These are phyloP conservation scores for Dactylonectria macrodidyma DNA, from an alignment of 2,329 filamentous ascomycete species.

Conservation along the genomic window DNA sequence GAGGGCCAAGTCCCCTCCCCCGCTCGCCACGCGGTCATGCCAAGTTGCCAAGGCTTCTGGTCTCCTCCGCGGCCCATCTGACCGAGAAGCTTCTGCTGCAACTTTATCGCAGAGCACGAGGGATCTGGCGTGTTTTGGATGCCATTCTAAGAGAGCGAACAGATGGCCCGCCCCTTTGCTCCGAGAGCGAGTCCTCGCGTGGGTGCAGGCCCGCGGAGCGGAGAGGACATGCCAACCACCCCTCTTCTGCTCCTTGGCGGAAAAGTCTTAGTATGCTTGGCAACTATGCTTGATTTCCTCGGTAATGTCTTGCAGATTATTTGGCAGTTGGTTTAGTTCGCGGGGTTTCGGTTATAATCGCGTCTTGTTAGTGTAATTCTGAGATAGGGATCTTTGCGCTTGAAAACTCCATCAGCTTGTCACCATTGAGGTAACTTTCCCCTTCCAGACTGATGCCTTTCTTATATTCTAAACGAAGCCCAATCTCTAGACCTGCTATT, in stretches of 20 bases:
- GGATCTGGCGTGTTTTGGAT: not conserved
- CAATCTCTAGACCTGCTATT: not conserved
- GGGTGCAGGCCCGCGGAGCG: not conserved
- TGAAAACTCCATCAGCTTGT: too few relatives aligned
- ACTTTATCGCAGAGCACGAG: not conserved
- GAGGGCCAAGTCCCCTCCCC: not conserved
- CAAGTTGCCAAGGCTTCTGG: conserved; percentile 9
- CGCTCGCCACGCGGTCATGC: conserved; percentile 1
- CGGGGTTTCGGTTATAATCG: not conserved
- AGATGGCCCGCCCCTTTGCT: not conserved
- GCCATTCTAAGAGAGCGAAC: not conserved
- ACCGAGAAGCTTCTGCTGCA: conserved; percentile 1
- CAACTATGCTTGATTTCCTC: not conserved
- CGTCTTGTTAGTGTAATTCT: not conserved
- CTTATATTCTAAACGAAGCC: not conserved
- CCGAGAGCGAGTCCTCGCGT: not conserved
- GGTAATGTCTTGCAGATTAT: not conserved
- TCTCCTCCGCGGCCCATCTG: not conserved
- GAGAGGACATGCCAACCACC: not conserved
- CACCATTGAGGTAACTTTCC: too few relatives aligned
- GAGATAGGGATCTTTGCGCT: too few relatives aligned
- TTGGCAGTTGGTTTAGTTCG: not conserved
- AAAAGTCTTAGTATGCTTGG: conserved; percentile 12
- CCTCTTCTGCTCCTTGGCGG: not conserved
- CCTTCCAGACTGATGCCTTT: not conserved